phyloP scores from a whole-genome alignment of 2,329 filamentous ascomycete species.

The Ophiostoma pallidulum region DNA sequence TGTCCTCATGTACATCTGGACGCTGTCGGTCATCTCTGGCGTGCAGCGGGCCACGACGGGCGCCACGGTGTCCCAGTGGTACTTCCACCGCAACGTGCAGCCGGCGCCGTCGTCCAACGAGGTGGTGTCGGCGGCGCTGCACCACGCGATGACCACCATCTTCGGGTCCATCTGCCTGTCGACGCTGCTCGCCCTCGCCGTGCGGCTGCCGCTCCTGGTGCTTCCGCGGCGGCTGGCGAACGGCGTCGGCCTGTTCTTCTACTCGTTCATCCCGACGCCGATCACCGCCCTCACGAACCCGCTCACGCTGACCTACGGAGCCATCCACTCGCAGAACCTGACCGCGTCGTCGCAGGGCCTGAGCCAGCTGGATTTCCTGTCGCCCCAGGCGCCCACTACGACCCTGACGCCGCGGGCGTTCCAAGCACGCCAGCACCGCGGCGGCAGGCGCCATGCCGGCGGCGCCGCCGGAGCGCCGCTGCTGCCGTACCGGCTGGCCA shows the following conservation, averaged over 20 bases:
- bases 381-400: conserved; percentile 62
- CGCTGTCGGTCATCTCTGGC: conserved; percentile 74
- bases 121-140: conserved; percentile 73
- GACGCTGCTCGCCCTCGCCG: conserved; percentile 67
- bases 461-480: conserved; percentile 40
- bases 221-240: conserved; percentile 60
- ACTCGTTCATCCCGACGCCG: conserved; percentile 73
- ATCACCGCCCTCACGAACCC: conserved; percentile 84
- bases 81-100: conserved; percentile 83
- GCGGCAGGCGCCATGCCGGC: conserved; percentile 19
- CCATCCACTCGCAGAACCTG: conserved; percentile 83
- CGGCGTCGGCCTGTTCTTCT: conserved; percentile 53
- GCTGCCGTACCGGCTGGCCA: conserved; percentile 83
- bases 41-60: conserved; percentile 87
- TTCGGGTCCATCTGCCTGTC: conserved; percentile 90
- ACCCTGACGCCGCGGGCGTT: conserved; percentile 52
- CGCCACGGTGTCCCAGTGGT: conserved; percentile 96
- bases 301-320: conserved; percentile 81
- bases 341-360: conserved; percentile 68
- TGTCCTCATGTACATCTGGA: conserved; percentile 92
- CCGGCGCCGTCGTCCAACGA: conserved; percentile 69
- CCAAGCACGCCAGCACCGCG: conserved; percentile 16
- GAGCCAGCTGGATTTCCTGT: conserved; percentile 72
- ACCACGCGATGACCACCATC: conserved; percentile 73
- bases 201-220: conserved; percentile 76